Evolutionary conservation across 108 stramenopile genomes (phyloP).

Genomic region (Fragilaria radians): DNA sequence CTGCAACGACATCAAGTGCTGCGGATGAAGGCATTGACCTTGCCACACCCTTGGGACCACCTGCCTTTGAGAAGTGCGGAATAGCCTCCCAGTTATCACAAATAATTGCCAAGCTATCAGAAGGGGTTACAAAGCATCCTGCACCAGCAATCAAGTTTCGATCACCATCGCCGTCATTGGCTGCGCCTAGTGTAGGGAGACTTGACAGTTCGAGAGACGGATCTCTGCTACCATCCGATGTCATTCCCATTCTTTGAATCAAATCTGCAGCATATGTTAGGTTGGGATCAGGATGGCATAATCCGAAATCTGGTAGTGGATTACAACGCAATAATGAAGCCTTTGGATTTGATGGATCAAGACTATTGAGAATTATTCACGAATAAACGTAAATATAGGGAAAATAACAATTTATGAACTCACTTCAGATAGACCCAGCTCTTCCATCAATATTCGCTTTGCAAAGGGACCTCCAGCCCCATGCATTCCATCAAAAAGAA

Average conservation of each 20-base stretch:
- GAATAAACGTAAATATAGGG: no score
- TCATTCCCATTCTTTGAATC: constrained; percentile 88
- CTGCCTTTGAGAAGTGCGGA: constrained; percentile 93
- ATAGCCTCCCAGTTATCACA: constrained; percentile 95
- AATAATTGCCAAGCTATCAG: constrained; percentile 97
- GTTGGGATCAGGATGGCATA: constrained; percentile 99
- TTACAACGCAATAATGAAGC: no score
- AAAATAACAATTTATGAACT: constrained; percentile 86
- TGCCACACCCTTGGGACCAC: constrained; percentile 96
- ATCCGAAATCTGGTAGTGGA: constrained; percentile 97
- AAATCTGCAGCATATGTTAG: constrained; percentile 99
- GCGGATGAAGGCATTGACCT: constrained; percentile 99
- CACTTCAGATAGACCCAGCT: constrained; percentile 81
- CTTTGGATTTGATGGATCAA: no score
- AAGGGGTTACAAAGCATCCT: constrained; percentile 99
- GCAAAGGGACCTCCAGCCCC: constrained; percentile 99
- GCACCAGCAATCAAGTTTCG: constrained; percentile 99
- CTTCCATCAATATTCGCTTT: constrained; percentile 90
- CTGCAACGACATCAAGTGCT: constrained; percentile 97
- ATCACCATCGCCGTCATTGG: constrained; percentile 99
- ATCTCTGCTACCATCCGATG: constrained; percentile 76
- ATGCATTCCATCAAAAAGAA: constrained; percentile 98
- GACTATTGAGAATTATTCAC: no score
- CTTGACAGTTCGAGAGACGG: constrained; percentile 48
- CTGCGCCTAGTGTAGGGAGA: constrained; percentile 95